Evolutionary conservation across 305 asterid genomes (phyloP), one percentile per base, ranked within the genome.

Genomic region (Rubia tinctorum): DNA sequence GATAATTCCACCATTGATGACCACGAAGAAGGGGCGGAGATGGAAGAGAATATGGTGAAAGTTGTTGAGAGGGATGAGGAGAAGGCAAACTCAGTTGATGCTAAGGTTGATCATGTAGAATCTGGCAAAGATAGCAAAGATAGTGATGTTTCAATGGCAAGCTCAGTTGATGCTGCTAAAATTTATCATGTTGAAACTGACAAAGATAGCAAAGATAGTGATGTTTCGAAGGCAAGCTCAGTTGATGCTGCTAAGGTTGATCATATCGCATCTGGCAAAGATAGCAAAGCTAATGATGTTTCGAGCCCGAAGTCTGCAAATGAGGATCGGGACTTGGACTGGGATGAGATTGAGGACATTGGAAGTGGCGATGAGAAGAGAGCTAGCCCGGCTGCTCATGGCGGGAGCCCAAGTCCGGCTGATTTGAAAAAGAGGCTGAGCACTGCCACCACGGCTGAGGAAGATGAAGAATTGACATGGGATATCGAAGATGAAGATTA

Each of bases 291-390:
- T 43, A 75, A 71, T 63, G 81, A 75, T 69, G 84, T 49, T 71
- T 59, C 75, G 13, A 77, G 73, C 67, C 76, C 80, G 72, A 72
- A 76, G 75, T 75, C 71, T 39, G 76, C 13, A 64, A 85, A 71
- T 58, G 92, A 82, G 66, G 88, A 88, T 71, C 91, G 90, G 51
- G 99, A 94, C 58, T 51, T 91, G 78, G 96, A 85, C 45, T 94
- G 99, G 99, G 99, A 89, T 69, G 99, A 94, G 80, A 91, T 94
- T 71, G 97, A 86, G 80, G 91, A 91, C 67, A 75, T 78, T 58
- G 96, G 88, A 47, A 86, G 96, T 73, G 89, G 77, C 51, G 93
- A 89, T 53, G 97, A 93, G 75, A 87, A 77, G 82, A 91, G 80
- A 79, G 66, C 70, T 22, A 23, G 78, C 69, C 64, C 75, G 7